These are phyloP conservation scores for Hordeum vulgare DNA, from an alignment of 176 grass and related monocot genomes.

Conservation along the genomic window MorexV3_pseudomolecules_assembly NC_058520.1:571137286-571137785, in stretches of 20 bases:
- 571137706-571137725: conserved; percentile 59
- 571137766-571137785: not conserved
- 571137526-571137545: conserved; percentile 38
- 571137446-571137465: not conserved
- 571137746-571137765: not conserved
- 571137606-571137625: not conserved
- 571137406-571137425: too few species aligned
- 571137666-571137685: conserved; percentile 54
- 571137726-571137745: conserved; percentile 46
- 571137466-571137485: conserved; percentile 44
- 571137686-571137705: conserved; percentile 37
- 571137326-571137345: not conserved
- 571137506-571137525: conserved; percentile 47
- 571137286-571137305: not conserved
- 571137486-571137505: conserved; percentile 64
- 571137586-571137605: conserved; percentile 55
- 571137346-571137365: not conserved
- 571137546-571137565: conserved; percentile 32
- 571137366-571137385: not conserved
- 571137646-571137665: conserved; percentile 39
- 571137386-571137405: too few species aligned
- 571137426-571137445: too few species aligned
- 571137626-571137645: not conserved
- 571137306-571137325: conserved; percentile 1
- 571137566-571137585: conserved; percentile 58